Evolutionary conservation across 108 stramenopile species (phyloP), one percentile per base, ranked within the genome.

Genomic region (Nitzschia sp.): DNA sequence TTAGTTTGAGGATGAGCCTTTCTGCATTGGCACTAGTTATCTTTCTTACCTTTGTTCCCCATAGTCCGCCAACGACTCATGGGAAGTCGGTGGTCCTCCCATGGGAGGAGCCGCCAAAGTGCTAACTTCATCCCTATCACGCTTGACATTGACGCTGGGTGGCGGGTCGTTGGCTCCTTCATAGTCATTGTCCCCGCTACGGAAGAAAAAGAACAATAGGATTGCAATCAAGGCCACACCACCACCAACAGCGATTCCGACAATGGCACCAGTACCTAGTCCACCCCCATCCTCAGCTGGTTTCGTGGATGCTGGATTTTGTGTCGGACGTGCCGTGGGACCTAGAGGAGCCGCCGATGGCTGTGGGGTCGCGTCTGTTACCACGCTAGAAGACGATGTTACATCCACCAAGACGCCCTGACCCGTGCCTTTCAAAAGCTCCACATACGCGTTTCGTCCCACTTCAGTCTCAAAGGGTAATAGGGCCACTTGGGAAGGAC

Each of bases 41-140:
- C n/a, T n/a, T n/a, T 75, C 85, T 51, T 64, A 90, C 85, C 85
- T 92, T 80, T 85, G 87, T 54, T 89, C 84, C 29, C 86, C 87
- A 59, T 83, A 77, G 53, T 60, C 78, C 9, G 65, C 68, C 21
- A 51, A 59, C 1, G 73, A 74, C 9, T 63, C 59, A 19, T 36
- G 29, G 17, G 59, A 53, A 17, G 46, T 75, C 36, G 64, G 29
- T 42, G 60, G 18, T 48, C 51, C 19, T 74, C 57, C 59, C 28
- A 34, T 45, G 0, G 36, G 32, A 25, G 61, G 61, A 25, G 61
- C 42, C 18, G 61, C 61, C 53, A 84, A 29, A 9, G 80, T 65
- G n/a, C 69, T 71, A 13, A 82, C 53, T 57, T 83, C 77, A 35
- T 79, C 75, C 15, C 60, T 66, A 33, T 26, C 21, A 28, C 33